Evolutionary conservation across 768 basidiomycete species (phyloP), one percentile per base, ranked within the genome.

Genomic region (Lactarius sp.): DNA sequence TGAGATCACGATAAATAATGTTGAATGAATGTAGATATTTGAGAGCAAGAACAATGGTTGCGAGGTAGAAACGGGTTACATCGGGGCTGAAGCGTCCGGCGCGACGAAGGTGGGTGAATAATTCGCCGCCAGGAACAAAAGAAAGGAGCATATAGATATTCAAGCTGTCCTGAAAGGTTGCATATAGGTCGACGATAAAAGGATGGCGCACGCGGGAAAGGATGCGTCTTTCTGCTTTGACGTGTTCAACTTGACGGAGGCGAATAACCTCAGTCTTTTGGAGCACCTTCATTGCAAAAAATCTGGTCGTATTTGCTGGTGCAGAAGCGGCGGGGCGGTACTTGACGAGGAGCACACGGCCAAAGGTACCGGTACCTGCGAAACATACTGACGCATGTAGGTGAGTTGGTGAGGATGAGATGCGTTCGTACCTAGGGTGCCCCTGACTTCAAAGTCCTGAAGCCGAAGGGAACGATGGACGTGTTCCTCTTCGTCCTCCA

Each of bases 121-220:
- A 85, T 76, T 99, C 97, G 42, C 97, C 97, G 20, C 97, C 97
- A 9, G 95, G 94, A 52, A 96, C 85, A 72, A 94, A 96, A 55
- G 93, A 95, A 78, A 98, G 86, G 65, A 99, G 79, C 92, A 99
- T 96, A 77, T 99, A 99, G 54, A 98, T 87, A 80, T 99, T 98
- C 71, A 94, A 78, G 71, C 88, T 88, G 76, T 99, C 97, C 75
- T 97, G 96, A 71, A 94, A 95, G 14, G 93, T 94, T 47, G 90
- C 92, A 71, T 91, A 96, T 66, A 99, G 85, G 70, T 98, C 94
- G 65, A 99, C 95, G 66, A 99, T 85, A 76, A 98, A 98, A 2
- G 95, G 94, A 72, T 98, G 94, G 52, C 88, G 85, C 49, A 97
- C 87, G 39, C 88, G 85, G 20, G 92, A 92, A 41, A 99, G 85